A percentile compares a stretch with the other conserved stretches of the same genome.
These are phyloP conservation scores for Suillus ampliporus DNA, from an alignment of 768 basidiomycete species.

Conservation along the genomic window DNA sequence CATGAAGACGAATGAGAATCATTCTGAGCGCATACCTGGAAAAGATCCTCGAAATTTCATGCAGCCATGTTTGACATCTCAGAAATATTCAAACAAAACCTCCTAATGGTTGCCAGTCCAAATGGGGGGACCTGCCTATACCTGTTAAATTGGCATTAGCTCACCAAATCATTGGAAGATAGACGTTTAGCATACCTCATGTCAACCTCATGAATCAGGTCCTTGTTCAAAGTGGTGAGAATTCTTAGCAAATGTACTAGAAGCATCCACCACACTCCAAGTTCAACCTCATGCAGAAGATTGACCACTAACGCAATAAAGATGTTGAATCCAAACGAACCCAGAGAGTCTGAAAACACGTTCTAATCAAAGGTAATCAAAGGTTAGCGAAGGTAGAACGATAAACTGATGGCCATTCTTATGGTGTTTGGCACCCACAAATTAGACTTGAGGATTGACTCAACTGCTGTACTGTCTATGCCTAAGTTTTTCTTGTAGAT, in stretches of 20 bases:
- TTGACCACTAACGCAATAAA: slow-evolving; percentile 37
- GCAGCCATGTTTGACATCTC: slow-evolving; percentile 43
- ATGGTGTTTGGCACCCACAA: slow-evolving; percentile 41
- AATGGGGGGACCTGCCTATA: slow-evolving; percentile 37
- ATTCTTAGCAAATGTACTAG: slow-evolving; percentile 38
- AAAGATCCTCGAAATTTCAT: slow-evolving; percentile 43
- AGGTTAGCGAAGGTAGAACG: slow-evolving; percentile 14
- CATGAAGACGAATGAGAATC: neutral
- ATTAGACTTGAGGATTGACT: slow-evolving; percentile 29
- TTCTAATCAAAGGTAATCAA: slow-evolving; percentile 36
- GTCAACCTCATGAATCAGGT: slow-evolving; percentile 30
- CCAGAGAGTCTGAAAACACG: slow-evolving; percentile 37
- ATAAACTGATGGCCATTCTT: slow-evolving; percentile 6
- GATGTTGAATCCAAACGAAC: slow-evolving; percentile 21
- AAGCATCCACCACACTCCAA: slow-evolving; percentile 41
- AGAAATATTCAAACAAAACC: slow-evolving; percentile 37
- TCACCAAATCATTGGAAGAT: slow-evolving; percentile 29
- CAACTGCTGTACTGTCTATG: slow-evolving; percentile 34
- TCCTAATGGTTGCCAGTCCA: slow-evolving; percentile 35
- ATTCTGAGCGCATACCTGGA: slow-evolving; percentile 27
- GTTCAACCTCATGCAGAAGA: slow-evolving; percentile 45
- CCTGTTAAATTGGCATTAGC: slow-evolving; percentile 24
- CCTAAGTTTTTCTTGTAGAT: slow-evolving; percentile 24
- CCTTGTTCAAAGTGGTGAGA: slow-evolving; percentile 45
- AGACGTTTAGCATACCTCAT: slow-evolving; percentile 39